A percentile compares a stretch with the other conserved stretches of the same genome.
phyloP scores from a whole-genome alignment of 352 stramenopile genomes.

The Globisporangium polare region DNA sequence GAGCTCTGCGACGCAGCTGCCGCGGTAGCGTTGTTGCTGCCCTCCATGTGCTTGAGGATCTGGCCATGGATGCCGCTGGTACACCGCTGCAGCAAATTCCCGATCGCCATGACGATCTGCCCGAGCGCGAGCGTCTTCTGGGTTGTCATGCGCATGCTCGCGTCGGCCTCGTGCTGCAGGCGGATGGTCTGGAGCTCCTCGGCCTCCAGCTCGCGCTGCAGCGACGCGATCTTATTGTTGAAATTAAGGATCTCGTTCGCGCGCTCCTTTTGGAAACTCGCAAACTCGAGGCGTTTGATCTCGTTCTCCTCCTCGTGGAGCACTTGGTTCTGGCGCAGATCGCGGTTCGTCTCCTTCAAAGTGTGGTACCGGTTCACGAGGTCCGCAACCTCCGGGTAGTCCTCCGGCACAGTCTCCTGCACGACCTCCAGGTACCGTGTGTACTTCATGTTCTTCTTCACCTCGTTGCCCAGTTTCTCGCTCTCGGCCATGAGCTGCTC shows the following conservation, averaged over 20 bases:
- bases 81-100: constrained; percentile 78
- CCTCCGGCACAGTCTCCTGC: constrained; percentile 86
- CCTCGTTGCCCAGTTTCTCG: constrained; percentile 56
- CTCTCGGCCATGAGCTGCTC: constrained; percentile 61
- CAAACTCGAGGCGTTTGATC: constrained; percentile 73
- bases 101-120: constrained; percentile 88
- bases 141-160: constrained; percentile 81
- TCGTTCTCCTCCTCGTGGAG: constrained; percentile 87
- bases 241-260: constrained; percentile 92
- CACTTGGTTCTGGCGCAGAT: constrained; percentile 69
- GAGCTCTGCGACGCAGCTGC: constrained; percentile 2
- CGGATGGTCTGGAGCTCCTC: constrained; percentile 66
- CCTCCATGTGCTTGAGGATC: constrained; percentile 87
- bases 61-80: constrained; percentile 84
- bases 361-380: constrained; percentile 91
- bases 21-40: constrained; percentile 27
- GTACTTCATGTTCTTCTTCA: constrained; percentile 86
- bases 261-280: constrained; percentile 85
- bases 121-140: constrained; percentile 90
- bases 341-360: constrained; percentile 88
- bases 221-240: constrained; percentile 88
- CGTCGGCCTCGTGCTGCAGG: constrained; percentile 87
- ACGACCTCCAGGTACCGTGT: constrained; percentile 86
- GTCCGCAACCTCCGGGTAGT: constrained; percentile 91
- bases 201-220: constrained; percentile 78